A percentile compares a stretch with the other conserved stretches of the same genome.
Evolutionary conservation across 306 rosid genomes (phyloP).

Genomic region (Cucurbita argyrosperma): DNA sequence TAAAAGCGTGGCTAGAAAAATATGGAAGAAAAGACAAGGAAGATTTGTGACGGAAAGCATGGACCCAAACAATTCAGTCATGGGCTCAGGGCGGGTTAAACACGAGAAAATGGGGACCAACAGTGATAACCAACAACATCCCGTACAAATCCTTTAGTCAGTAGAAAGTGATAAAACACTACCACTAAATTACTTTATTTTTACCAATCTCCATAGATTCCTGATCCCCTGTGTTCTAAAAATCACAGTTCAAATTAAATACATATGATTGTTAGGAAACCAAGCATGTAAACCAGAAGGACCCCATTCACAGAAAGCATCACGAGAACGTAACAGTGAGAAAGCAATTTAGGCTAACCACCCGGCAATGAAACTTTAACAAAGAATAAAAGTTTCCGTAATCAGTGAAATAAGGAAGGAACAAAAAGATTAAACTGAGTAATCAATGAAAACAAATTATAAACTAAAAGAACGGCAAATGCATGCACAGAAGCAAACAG

Average conservation of each 20-base stretch:
- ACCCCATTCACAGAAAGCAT: background rate
- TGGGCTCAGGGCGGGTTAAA: background rate
- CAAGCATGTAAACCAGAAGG: background rate
- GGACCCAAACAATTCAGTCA: background rate
- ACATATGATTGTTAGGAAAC: background rate
- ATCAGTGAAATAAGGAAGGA: background rate
- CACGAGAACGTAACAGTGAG: background rate
- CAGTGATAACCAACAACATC: background rate
- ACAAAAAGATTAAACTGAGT: background rate
- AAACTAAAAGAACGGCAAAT: background rate
- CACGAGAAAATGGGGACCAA: background rate
- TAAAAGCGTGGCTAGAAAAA: background rate
- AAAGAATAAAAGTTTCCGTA: background rate
- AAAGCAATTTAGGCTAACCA: background rate
- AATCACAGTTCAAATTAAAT: background rate
- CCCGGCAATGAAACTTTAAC: background rate
- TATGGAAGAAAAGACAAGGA: background rate
- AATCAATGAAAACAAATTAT: background rate
- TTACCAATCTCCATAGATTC: background rate
- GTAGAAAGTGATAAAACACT: background rate
- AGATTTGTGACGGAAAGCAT: background rate
- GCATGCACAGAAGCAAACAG: conserved; percentile 1
- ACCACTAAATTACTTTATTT: background rate
- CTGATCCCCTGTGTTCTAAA: background rate
- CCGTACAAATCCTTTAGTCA: background rate